Evolutionary conservation across 257 asterid species (phyloP).

Genomic region (Nicotiana tabacum): DNA sequence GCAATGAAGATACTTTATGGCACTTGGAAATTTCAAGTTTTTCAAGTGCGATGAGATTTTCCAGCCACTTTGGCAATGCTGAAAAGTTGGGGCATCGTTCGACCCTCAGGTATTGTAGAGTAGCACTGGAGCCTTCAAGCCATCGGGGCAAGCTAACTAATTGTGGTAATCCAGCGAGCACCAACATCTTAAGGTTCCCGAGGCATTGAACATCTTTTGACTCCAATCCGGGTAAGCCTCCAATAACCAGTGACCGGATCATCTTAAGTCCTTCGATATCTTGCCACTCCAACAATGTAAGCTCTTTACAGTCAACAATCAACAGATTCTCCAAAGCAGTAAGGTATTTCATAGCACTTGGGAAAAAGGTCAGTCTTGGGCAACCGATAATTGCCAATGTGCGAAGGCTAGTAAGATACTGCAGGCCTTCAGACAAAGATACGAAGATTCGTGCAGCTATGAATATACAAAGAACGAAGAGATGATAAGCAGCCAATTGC

Average conservation of each 20-base stretch:
- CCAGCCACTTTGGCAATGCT: neutral
- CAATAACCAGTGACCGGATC: neutral
- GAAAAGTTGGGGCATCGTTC: neutral
- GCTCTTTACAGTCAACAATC: constrained; percentile 5
- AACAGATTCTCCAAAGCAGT: neutral
- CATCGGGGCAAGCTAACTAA: constrained; percentile 2
- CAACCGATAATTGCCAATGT: neutral
- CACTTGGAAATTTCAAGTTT: neutral
- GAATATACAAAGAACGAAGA: neutral
- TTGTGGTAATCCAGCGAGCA: neutral
- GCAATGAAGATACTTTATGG: neutral
- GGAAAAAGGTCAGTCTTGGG: constrained; percentile 5
- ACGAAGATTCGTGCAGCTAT: constrained; percentile 2
- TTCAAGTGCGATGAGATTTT: neutral
- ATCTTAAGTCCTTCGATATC: constrained; percentile 9
- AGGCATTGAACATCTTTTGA: neutral
- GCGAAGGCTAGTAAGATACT: neutral
- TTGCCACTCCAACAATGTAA: neutral
- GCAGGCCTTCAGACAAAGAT: constrained; percentile 1
- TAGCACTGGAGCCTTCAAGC: neutral
- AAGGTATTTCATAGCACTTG: constrained; percentile 5
- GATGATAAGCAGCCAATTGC: constrained; percentile 3
- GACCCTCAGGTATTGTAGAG: neutral
- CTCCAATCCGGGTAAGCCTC: neutral
- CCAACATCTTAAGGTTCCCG: neutral